Evolutionary conservation across 805 yeast species (phyloP), one percentile per base, ranked within the genome.

Genomic region (Lachancea sp.): DNA sequence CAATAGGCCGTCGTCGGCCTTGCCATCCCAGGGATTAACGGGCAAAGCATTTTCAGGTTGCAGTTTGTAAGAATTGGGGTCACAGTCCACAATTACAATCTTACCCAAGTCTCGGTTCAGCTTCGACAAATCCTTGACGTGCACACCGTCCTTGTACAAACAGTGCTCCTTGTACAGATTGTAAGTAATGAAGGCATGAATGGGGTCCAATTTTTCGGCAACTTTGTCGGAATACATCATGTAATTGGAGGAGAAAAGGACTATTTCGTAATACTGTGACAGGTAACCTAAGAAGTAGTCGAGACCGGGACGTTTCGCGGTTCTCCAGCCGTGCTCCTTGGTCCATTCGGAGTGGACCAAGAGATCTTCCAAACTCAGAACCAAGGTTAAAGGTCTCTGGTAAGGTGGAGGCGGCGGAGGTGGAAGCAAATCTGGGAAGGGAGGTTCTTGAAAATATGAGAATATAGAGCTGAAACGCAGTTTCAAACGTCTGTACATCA

Each of bases 221-320:
- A 87, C 77, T 52, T 75, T 81, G 56, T 89, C 96, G 43, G 88
- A 78, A 61, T 83, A 83, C 71, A 83, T 82, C 78, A 80, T 81
- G 54, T 83, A 82, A 60, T 85, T 85, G 45, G 88, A 79, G 24
- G 90, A 78, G 61, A 92, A 92, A 34, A 94, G 68, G 39, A 92
- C 97, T 60, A 92, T 81, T 69, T 92, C 99, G 65, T 90, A 92
- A 70, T 88, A 90, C 67, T 86, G 95, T 6, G 96, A 84, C 53
- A 92, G 70, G 65, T 92, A 92, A 21, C 95, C 96, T 60, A 92
- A 69, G 68, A 92, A 92, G 70, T 92, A 92, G 64, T 94, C 98
- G 46, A 87, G 80, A 47, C 98, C 99, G 24, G 98, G 97, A 70
- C 99, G 86, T 72, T 92, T 92, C 22, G 96, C 97, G 12, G 97